These are phyloP conservation scores for Pichia norvegensis DNA, from an alignment of 1,139 yeast species.

Conservation along the genomic window DNA sequence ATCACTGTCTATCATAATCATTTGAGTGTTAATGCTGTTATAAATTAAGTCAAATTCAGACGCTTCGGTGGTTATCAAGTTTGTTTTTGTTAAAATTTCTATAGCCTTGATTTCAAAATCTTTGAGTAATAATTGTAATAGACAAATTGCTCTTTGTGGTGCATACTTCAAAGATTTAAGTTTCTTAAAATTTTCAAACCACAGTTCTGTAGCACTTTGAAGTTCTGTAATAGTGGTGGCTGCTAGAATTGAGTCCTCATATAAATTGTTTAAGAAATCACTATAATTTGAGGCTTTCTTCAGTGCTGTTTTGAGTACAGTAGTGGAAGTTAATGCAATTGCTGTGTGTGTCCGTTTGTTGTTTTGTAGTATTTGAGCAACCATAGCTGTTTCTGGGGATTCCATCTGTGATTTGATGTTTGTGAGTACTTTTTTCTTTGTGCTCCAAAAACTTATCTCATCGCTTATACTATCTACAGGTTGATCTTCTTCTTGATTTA, in stretches of 20 bases:
- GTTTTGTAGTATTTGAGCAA: slow-evolving; percentile 54
- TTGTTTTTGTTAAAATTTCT: slow-evolving; percentile 22
- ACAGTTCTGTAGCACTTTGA: slow-evolving; percentile 28
- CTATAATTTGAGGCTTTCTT: slow-evolving; percentile 48
- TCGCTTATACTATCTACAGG: slow-evolving; percentile 54
- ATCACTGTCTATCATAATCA: slow-evolving; percentile 43
- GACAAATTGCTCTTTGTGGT: slow-evolving; percentile 49
- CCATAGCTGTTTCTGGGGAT: slow-evolving; percentile 46
- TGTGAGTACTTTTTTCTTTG: slow-evolving; percentile 56
- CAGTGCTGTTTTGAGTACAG: slow-evolving; percentile 56
- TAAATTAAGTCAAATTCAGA: slow-evolving; percentile 29
- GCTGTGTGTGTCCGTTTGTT: slow-evolving; percentile 81
- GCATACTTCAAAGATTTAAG: slow-evolving; percentile 60
- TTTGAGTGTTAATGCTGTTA: slow-evolving; percentile 26
- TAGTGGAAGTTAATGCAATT: slow-evolving; percentile 62
- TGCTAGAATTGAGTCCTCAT: slow-evolving; percentile 49
- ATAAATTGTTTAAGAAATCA: slow-evolving; percentile 62
- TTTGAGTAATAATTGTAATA: slow-evolving; percentile 54
- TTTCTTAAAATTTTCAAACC: slow-evolving; percentile 60
- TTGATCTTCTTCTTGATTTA: slow-evolving; percentile 46
- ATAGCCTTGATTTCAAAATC: slow-evolving; percentile 35
- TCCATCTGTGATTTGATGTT: slow-evolving; percentile 54
- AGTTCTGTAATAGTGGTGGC: slow-evolving; percentile 42
- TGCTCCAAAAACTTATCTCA: slow-evolving; percentile 74
- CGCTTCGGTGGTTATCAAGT: slow-evolving; percentile 33